A percentile compares a stretch with the other conserved stretches of the same genome.
These are phyloP conservation scores for Rubia tinctorum DNA, from an alignment of 305 asterid species.

Conservation along the genomic window DNA sequence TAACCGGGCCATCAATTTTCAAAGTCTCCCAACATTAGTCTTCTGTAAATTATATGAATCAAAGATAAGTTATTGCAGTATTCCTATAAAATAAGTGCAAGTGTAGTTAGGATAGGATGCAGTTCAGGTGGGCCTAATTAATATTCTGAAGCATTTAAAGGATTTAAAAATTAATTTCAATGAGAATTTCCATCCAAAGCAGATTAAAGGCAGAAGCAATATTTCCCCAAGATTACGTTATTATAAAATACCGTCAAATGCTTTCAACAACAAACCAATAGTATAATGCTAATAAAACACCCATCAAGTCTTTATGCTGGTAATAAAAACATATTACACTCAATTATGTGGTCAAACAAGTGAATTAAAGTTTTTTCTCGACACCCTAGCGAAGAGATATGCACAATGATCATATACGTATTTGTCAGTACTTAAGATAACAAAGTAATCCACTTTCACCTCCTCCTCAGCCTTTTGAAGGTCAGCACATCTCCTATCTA, in stretches of 20 bases:
- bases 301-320: not conserved
- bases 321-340: not conserved
- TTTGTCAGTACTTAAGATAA: not conserved
- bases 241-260: not conserved
- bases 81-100: not conserved
- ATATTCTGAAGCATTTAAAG: not conserved
- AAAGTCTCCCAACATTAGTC: not conserved
- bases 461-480: slow-evolving; percentile 88
- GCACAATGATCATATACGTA: not conserved
- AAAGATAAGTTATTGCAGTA: not conserved
- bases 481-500: slow-evolving; percentile 54
- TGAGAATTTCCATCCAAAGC: not conserved
- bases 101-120: not conserved
- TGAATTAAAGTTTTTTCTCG: not conserved
- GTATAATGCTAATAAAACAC: not conserved
- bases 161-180: not conserved
- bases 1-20: not conserved
- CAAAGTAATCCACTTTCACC: slow-evolving; percentile 42
- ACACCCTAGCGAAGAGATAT: not conserved
- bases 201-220: not conserved
- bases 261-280: not conserved
- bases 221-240: not conserved
- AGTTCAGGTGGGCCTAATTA: not conserved
- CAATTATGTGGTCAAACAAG: not conserved
- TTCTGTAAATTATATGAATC: not conserved